phyloP scores from a whole-genome alignment of 108 stramenopile genomes.

The Discostella pseudostelligera region DNA sequence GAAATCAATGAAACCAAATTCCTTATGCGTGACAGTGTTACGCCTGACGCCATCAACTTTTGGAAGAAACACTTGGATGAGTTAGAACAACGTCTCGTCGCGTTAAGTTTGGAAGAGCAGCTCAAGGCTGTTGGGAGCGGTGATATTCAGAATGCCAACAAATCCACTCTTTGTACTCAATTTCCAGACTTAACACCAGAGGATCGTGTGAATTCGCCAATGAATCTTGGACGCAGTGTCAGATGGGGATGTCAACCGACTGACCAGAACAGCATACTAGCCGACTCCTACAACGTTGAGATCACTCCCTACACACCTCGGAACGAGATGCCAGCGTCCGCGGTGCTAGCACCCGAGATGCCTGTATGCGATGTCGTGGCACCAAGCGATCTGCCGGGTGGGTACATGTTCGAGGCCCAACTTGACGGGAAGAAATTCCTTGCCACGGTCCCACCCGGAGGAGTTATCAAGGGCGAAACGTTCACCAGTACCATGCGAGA shows the following conservation, averaged over 20 bases:
- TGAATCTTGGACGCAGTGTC: no score
- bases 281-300: neutral
- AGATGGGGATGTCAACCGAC: no score
- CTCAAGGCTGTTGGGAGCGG: neutral
- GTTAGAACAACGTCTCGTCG: slow-evolving; percentile 55
- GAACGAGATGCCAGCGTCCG: slow-evolving; percentile 12
- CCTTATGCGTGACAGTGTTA: slow-evolving; percentile 66
- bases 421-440: slow-evolving; percentile 43
- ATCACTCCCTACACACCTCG: neutral
- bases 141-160: neutral
- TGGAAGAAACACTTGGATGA: slow-evolving; percentile 78
- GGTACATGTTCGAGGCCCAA: slow-evolving; percentile 56
- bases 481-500: slow-evolving; percentile 72
- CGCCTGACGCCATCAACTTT: slow-evolving; percentile 70
- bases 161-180: no score
- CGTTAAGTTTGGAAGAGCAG: slow-evolving; percentile 32
- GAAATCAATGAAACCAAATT: slow-evolving; percentile 72
- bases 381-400: slow-evolving; percentile 49
- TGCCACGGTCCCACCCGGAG: slow-evolving; percentile 70
- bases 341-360: no score
- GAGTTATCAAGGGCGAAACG: slow-evolving; percentile 68
- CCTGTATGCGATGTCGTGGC: slow-evolving; percentile 62
- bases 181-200: no score
- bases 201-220: no score
- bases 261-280: no score